Evolutionary conservation across 2,329 filamentous ascomycete species (phyloP), one percentile per base, ranked within the genome.

Genomic region (Acrocalymma vagum): DNA sequence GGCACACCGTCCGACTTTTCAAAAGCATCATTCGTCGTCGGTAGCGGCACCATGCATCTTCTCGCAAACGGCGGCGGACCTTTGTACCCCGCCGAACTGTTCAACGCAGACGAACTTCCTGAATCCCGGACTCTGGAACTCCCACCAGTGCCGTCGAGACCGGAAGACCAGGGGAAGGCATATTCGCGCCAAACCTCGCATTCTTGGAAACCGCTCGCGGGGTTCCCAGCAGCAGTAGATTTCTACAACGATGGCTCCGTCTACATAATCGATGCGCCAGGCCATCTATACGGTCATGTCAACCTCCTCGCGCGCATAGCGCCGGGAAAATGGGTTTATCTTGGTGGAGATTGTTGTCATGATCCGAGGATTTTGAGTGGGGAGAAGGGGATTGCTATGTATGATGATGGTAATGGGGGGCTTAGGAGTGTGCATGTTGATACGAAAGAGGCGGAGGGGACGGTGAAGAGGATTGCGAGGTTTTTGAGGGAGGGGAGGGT

Each of bases 321-420:
- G 0, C 58, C 65, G 4, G 39, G 51, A 29, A 70, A 68, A 25
- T 80, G 75, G 66, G 63, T 79, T 1, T 77, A 75, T 51, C 70
- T 83, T 0, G 76, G 72, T 6, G 79, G 78, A 0, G 79, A 83
- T 52, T 74, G 75, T 21, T 82, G 76, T 45, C 80, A 83, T 49
- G 78, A 82, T 53, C 62, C 63, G 1, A 57, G 79, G 25, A 70
- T 82, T 3, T 56, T 82, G 56, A 73, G 62, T 1, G 77, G 78
- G 0, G 78, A 81, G 55, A 78, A 72, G 48, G 74, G 67, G 0
- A 78, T 83, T 35, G 80, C 78, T 2, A 58, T 73, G 37, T 82
- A 77, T 60, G 67, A 74, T 30, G 74, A 78, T 48, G 70, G 69
- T 3, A 62, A 61, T 15, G 77, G 78, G 1, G 67, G 69, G 3